These are phyloP conservation scores for Citropsis articulata DNA, from an alignment of 345 rosid genomes.

Conservation along the genomic window DNA sequence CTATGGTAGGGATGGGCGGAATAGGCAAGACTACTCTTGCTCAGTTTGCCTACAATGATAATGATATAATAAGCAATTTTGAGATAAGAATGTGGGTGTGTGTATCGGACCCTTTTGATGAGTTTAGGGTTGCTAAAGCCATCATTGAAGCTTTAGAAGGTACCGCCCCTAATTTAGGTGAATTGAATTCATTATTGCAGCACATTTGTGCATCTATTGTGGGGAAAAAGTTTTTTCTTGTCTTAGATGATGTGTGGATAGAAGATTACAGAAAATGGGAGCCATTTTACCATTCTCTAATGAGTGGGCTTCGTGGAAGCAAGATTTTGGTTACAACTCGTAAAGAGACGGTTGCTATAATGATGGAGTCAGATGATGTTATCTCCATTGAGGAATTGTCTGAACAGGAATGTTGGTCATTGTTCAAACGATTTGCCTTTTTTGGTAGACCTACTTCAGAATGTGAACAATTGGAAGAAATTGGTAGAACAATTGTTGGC, in stretches of 20 bases:
- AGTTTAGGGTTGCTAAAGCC: background rate
- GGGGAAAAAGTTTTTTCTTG: background rate
- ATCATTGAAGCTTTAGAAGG: background rate
- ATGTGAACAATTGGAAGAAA: too few species aligned
- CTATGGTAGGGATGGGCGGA: background rate
- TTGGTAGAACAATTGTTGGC: too few species aligned
- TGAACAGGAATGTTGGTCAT: background rate
- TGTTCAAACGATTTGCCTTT: too few species aligned
- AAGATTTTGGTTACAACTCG: conserved; percentile 1
- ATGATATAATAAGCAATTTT: background rate
- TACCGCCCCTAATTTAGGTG: background rate
- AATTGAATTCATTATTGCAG: background rate
- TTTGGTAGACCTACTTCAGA: too few species aligned
- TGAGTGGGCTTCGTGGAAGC: background rate
- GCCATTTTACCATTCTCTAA: background rate
- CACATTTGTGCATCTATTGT: background rate
- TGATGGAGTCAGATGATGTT: background rate
- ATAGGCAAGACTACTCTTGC: conserved; percentile 2
- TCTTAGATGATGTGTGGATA: background rate
- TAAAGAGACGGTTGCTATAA: background rate
- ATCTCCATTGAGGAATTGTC: background rate
- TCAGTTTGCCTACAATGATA: background rate
- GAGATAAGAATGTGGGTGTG: background rate
- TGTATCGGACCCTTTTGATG: conserved; percentile 3
- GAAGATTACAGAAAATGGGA: background rate